A percentile compares a stretch with the other conserved stretches of the same genome.
These are phyloP conservation scores for Lactifluus volemus DNA, from an alignment of 768 basidiomycete genomes.

Conservation along the genomic window DNA sequence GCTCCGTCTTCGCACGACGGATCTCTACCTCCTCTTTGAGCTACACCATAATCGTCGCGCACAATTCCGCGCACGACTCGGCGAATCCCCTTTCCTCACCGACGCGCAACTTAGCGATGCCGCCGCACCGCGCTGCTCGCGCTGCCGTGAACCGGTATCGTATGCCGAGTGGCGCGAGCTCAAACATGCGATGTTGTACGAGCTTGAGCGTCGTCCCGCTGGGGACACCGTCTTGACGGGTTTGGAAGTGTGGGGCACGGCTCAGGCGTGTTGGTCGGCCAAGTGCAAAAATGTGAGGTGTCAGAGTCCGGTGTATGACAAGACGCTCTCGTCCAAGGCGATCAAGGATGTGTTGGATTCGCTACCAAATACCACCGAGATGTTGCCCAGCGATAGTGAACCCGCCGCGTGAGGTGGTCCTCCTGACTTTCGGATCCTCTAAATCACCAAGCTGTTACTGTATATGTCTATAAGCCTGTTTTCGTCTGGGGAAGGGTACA, in stretches of 20 bases:
- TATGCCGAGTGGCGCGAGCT: constrained; percentile 60
- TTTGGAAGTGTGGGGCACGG: constrained; percentile 46
- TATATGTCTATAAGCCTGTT: no score
- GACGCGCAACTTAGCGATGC: constrained; percentile 31
- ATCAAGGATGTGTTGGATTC: constrained; percentile 46
- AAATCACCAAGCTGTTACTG: background rate
- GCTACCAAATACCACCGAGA: constrained; percentile 34
- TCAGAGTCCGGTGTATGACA: constrained; percentile 46
- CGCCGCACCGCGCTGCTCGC: constrained; percentile 43
- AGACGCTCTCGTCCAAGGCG: constrained; percentile 42
- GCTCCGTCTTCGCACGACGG: constrained; percentile 37
- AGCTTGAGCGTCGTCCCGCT: constrained; percentile 50
- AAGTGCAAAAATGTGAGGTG: constrained; percentile 41
- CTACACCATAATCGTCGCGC: constrained; percentile 48
- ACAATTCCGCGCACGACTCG: constrained; percentile 38
- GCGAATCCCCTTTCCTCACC: constrained; percentile 44
- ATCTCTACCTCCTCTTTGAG: constrained; percentile 46
- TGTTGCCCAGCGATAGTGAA: background rate
- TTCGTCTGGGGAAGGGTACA: background rate
- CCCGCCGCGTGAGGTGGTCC: background rate
- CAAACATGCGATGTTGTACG: constrained; percentile 45
- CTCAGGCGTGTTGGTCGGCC: constrained; percentile 53
- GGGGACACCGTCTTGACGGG: constrained; percentile 53
- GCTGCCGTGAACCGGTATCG: constrained; percentile 41
- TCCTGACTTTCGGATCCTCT: background rate